Conservation (phyloP, 2,329 filamentous ascomycete species). For the Penicillium sp. region DNA sequence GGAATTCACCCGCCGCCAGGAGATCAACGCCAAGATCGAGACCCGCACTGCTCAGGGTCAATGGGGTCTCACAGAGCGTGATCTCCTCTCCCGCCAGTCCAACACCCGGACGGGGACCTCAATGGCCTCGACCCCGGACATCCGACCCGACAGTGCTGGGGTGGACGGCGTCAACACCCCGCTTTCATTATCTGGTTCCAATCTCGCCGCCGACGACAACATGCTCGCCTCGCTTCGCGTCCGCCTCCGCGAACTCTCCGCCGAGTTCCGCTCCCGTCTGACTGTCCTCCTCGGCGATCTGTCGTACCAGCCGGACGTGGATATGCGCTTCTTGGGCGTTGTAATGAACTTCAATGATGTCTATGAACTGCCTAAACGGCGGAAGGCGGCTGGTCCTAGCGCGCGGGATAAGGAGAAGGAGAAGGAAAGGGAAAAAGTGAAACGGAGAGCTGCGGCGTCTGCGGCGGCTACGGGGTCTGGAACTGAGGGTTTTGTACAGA, state of each 20-base stretch:
- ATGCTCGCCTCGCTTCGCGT: constrained; percentile 68
- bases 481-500: constrained; percentile 15
- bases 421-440: constrained; percentile 17
- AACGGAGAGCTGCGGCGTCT: constrained; percentile 18
- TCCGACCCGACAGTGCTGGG: constrained; percentile 15
- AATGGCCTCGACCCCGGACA: constrained; percentile 23
- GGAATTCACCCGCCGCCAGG: constrained; percentile 86
- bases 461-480: constrained; percentile 11
- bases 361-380: constrained; percentile 67
- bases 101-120: constrained; percentile 24
- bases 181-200: constrained; percentile 30
- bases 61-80: constrained; percentile 55
- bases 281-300: constrained; percentile 80
- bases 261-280: constrained; percentile 67
- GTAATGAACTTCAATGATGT: constrained; percentile 99
- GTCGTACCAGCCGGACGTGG: constrained; percentile 84
- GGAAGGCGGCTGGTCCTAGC: constrained; percentile 27
- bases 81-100: constrained; percentile 32
- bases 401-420: constrained; percentile 29
- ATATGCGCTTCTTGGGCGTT: constrained; percentile 90
- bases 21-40: constrained; percentile 65
- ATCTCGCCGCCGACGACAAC: constrained; percentile 43
- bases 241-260: constrained; percentile 61
- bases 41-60: constrained; percentile 55
- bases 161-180: constrained; percentile 31